Percentiles rank a stretch among this genome's conserved stretches.
Conservation (phyloP, 2,329 filamentous ascomycete genomes). For the Pseudogymnoascus sp. region DNA sequence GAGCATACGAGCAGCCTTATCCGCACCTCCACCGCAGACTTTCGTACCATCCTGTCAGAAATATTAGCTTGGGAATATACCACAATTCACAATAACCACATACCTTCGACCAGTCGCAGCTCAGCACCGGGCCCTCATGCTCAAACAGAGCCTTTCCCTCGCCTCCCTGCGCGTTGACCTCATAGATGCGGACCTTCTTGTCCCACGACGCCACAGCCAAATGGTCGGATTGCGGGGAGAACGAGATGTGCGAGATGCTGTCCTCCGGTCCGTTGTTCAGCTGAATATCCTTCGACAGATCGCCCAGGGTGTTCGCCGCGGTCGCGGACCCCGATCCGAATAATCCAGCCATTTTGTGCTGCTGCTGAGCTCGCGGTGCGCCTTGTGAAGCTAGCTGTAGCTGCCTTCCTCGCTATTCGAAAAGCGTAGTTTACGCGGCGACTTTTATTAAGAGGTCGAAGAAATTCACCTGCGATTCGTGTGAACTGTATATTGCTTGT, state of each 20-base stretch:
- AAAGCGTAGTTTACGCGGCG: not conserved
- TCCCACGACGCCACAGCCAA: constrained; percentile 93
- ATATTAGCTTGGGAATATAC: constrained; percentile 12
- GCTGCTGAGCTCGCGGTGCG: not conserved
- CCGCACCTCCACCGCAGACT: constrained; percentile 76
- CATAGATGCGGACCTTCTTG: constrained; percentile 95
- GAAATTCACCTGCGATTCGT: not conserved
- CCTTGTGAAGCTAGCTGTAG: not conserved
- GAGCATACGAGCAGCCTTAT: constrained; percentile 83
- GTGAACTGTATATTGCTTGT: not conserved
- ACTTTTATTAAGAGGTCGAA: not conserved
- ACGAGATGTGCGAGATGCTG: constrained; percentile 78
- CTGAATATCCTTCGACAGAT: constrained; percentile 81
- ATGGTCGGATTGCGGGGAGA: constrained; percentile 69
- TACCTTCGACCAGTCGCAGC: constrained; percentile 83
- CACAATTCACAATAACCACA: constrained; percentile 22
- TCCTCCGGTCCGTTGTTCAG: constrained; percentile 74
- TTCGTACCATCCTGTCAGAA: constrained; percentile 72
- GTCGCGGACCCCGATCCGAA: constrained; percentile 41
- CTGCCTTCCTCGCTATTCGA: not conserved
- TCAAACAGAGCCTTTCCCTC: constrained; percentile 80
- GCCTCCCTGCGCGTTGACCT: constrained; percentile 68
- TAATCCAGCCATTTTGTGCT: constrained; percentile 52
- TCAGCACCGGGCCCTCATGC: constrained; percentile 76
- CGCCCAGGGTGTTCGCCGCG: constrained; percentile 68